phyloP scores from a whole-genome alignment of 176 grass and related monocot genomes.

The Puya raimondii region DNA sequence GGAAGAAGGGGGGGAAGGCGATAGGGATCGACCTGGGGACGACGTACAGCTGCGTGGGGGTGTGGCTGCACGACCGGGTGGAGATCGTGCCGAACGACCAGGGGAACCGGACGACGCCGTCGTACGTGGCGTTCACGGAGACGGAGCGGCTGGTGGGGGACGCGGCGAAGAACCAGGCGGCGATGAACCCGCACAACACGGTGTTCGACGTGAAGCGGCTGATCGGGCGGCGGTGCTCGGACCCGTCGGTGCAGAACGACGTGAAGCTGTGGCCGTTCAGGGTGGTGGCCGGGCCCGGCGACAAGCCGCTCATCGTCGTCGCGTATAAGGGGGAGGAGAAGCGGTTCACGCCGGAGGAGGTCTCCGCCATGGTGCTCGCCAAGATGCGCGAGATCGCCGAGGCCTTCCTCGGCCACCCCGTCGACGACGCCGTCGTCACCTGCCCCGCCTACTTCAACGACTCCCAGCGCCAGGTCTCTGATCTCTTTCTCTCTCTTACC shows the following conservation, averaged over 20 bases:
- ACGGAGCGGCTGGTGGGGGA: conserved; percentile 14
- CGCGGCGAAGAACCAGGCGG: conserved; percentile 15
- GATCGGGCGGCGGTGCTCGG: conserved; percentile 10
- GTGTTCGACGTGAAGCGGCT: conserved; percentile 24
- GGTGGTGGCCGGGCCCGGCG: background rate
- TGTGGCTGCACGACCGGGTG: conserved; percentile 18
- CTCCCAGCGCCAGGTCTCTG: conserved; percentile 5
- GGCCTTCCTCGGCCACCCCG: conserved; percentile 20
- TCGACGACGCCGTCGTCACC: conserved; percentile 19
- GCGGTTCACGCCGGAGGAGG: conserved; percentile 20
- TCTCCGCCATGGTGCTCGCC: conserved; percentile 18
- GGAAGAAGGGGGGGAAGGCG: conserved; percentile 8
- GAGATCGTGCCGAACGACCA: conserved; percentile 25
- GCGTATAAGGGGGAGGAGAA: conserved; percentile 22
- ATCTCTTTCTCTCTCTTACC: no score
- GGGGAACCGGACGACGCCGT: conserved; percentile 22
- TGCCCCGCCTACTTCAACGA: conserved; percentile 21
- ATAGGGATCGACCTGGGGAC: conserved; percentile 22
- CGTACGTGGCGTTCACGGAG: conserved; percentile 20
- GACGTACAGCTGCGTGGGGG: conserved; percentile 23
- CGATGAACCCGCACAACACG: conserved; percentile 23
- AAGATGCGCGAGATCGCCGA: conserved; percentile 26
- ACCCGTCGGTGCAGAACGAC: conserved; percentile 13
- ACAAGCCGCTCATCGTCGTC: conserved; percentile 22
- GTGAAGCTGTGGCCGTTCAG: conserved; percentile 24